Conservation (phyloP, 2,329 filamentous ascomycete species). For the Biscogniauxia marginata region DNA sequence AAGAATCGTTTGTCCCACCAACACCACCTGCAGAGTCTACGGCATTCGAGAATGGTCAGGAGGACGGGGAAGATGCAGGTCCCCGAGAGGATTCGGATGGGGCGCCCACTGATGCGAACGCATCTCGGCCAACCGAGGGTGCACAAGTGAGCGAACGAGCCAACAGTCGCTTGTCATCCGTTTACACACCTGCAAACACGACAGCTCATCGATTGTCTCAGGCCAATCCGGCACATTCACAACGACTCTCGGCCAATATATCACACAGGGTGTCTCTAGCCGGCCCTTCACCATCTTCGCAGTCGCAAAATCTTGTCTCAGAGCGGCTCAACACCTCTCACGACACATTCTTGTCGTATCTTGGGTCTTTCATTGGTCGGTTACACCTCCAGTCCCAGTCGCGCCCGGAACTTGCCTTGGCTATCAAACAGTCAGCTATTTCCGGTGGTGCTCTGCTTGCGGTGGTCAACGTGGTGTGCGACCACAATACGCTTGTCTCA, state of each 20-base stretch:
- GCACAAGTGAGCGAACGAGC: slow-evolving; percentile 37
- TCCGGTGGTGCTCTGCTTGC: slow-evolving; percentile 78
- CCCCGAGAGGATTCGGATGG: slow-evolving; percentile 37
- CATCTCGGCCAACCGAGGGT: slow-evolving; percentile 37
- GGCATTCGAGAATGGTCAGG: slow-evolving; percentile 43
- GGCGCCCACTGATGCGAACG: slow-evolving; percentile 34
- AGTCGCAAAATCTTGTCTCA: slow-evolving; percentile 74
- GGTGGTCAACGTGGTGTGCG: slow-evolving; percentile 79
- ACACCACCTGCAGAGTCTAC: slow-evolving; percentile 62
- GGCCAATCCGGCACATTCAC: slow-evolving; percentile 37
- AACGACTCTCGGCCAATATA: slow-evolving; percentile 53
- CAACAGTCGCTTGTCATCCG: slow-evolving; percentile 48
- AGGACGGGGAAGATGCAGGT: slow-evolving; percentile 38
- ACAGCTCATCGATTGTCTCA: slow-evolving; percentile 36
- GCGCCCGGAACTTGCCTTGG: slow-evolving; percentile 75
- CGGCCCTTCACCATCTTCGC: slow-evolving; percentile 61
- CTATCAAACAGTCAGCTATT: slow-evolving; percentile 78
- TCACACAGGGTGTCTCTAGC: slow-evolving; percentile 77
- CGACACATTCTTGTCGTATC: slow-evolving; percentile 84
- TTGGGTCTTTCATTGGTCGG: slow-evolving; percentile 88
- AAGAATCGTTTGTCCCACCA: slow-evolving; percentile 58
- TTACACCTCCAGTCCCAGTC: slow-evolving; percentile 92
- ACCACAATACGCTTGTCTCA: slow-evolving; percentile 69
- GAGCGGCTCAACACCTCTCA: slow-evolving; percentile 77
- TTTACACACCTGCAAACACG: slow-evolving; percentile 36